A percentile compares a stretch with the other conserved stretches of the same genome.
phyloP scores from a whole-genome alignment of 768 basidiomycete species.

The Hortiboletus campestris region DNA sequence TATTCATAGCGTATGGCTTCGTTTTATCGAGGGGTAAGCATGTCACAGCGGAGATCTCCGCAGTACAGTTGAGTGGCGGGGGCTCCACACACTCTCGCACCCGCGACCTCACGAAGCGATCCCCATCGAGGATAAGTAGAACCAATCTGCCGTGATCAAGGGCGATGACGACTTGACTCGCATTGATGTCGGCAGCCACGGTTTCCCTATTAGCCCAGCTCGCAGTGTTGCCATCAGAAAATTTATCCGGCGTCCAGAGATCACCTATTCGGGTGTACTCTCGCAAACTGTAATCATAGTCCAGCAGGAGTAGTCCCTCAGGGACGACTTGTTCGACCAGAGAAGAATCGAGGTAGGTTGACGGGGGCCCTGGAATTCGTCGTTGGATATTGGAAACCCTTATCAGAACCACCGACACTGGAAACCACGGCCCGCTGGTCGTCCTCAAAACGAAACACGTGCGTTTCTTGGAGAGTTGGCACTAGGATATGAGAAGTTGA shows the following conservation, averaged over 20 bases:
- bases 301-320: slow-evolving; percentile 51
- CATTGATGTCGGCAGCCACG: slow-evolving; percentile 67
- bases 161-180: slow-evolving; percentile 65
- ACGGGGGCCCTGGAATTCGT: slow-evolving; percentile 17
- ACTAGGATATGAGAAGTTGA: slow-evolving; percentile 55
- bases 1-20: slow-evolving; percentile 44
- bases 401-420: slow-evolving; percentile 36
- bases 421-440: slow-evolving; percentile 15
- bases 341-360: slow-evolving; percentile 44
- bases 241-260: slow-evolving; percentile 39
- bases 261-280: slow-evolving; percentile 41
- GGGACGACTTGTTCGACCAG: slow-evolving; percentile 73
- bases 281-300: slow-evolving; percentile 47
- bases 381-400: slow-evolving; percentile 56
- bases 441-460: slow-evolving; percentile 51
- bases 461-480: slow-evolving; percentile 55
- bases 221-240: slow-evolving; percentile 21
- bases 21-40: slow-evolving; percentile 53
- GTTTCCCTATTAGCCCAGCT: slow-evolving; percentile 42
- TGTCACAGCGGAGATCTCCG: slow-evolving; percentile 71
- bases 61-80: slow-evolving; percentile 14
- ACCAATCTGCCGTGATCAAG: slow-evolving; percentile 52
- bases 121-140: slow-evolving; percentile 47
- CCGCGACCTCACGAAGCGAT: slow-evolving; percentile 32
- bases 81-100: slow-evolving; percentile 25